These are phyloP conservation scores for Gracilaria vermiculophylla DNA, from an alignment of 23 red algal species.

Conservation along the genomic window DNA sequence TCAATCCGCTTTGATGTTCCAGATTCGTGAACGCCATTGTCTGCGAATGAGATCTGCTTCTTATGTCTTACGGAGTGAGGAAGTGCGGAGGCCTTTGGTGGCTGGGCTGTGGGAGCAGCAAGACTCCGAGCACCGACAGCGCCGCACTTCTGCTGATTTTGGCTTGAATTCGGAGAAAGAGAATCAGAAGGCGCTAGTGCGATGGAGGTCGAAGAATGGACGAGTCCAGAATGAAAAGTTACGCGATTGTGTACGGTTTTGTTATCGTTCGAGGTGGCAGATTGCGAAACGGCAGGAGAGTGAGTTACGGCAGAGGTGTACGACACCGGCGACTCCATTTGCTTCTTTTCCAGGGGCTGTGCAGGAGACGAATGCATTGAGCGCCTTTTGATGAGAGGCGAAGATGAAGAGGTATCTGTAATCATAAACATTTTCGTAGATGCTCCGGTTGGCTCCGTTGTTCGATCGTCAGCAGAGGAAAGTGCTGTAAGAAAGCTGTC, in stretches of 20 bases:
- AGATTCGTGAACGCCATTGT: neutral
- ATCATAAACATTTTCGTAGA: neutral
- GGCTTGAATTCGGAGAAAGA: neutral
- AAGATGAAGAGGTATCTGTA: constrained; percentile 10
- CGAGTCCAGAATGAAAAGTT: neutral
- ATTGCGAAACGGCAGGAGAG: neutral
- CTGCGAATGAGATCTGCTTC: neutral
- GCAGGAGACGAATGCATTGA: neutral
- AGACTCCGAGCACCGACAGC: neutral
- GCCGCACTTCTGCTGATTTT: too few species aligned
- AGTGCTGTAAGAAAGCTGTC: constrained; percentile 3
- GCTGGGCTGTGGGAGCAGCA: neutral
- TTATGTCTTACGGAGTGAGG: neutral
- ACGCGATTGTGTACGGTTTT: neutral
- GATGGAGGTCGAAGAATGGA: neutral
- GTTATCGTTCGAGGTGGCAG: neutral
- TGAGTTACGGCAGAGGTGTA: neutral
- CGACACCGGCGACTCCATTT: neutral
- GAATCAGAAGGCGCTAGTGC: neutral
- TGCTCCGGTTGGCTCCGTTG: neutral
- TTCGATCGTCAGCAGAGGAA: neutral
- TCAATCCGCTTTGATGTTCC: neutral
- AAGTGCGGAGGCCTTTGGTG: neutral
- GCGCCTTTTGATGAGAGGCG: neutral
- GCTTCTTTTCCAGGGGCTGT: neutral